phyloP scores from a whole-genome alignment of 2,329 filamentous ascomycete genomes.

The Aspergillus latus region DNA sequence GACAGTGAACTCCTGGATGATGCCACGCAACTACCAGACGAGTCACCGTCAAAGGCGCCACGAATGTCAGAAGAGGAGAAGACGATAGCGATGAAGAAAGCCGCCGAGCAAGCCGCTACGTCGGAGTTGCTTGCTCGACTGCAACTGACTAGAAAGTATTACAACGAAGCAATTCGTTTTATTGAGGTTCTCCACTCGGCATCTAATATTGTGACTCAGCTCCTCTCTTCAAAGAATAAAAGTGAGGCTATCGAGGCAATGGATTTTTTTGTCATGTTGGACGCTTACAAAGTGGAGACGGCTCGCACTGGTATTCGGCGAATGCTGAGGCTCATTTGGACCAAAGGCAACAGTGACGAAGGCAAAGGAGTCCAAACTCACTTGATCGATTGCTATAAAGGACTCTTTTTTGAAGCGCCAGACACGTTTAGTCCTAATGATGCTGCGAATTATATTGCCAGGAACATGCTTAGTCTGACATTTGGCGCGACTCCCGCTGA shows the following conservation, averaged over 20 bases:
- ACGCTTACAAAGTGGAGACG: slow-evolving; percentile 94
- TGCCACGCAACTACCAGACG: slow-evolving; percentile 72
- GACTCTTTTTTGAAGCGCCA: slow-evolving; percentile 93
- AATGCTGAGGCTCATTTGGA: slow-evolving; percentile 98
- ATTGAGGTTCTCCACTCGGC: slow-evolving; percentile 87
- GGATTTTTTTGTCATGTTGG: slow-evolving; percentile 94
- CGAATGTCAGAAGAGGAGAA: slow-evolving; percentile 79
- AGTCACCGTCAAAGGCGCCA: slow-evolving; percentile 63
- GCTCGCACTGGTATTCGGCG: slow-evolving; percentile 88
- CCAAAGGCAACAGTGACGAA: slow-evolving; percentile 98
- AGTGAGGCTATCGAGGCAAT: slow-evolving; percentile 98
- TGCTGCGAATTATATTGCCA: slow-evolving; percentile 89
- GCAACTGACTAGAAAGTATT: slow-evolving; percentile 84
- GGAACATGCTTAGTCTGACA: slow-evolving; percentile 98
- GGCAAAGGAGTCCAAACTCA: slow-evolving; percentile 97
- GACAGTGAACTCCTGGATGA: slow-evolving; percentile 82
- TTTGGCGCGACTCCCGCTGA: slow-evolving; percentile 95
- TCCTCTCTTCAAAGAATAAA: slow-evolving; percentile 94
- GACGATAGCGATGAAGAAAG: slow-evolving; percentile 70
- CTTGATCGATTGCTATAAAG: slow-evolving; percentile 93
- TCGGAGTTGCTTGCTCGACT: slow-evolving; percentile 85
- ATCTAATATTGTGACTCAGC: slow-evolving; percentile 76
- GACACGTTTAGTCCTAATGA: slow-evolving; percentile 85
- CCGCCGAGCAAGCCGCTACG: slow-evolving; percentile 81
- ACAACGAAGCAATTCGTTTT: slow-evolving; percentile 88